Percentiles rank a stretch among this genome's conserved stretches.
These are phyloP conservation scores for Trichophyton mentagrophytes DNA, from an alignment of 2,329 filamentous ascomycete genomes.

Conservation along the genomic window DNA sequence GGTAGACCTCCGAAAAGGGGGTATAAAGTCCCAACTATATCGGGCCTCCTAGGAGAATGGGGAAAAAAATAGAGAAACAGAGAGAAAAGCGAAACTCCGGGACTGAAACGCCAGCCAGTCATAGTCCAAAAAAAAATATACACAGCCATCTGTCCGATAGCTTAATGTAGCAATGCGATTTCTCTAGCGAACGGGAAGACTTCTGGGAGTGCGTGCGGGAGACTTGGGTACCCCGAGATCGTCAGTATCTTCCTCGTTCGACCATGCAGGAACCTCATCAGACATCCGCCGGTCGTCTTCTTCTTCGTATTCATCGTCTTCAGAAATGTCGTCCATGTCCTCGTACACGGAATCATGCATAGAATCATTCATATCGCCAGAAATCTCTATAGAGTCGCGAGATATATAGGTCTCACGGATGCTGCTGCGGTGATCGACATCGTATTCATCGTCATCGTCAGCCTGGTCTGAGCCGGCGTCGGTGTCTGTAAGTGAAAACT, in stretches of 20 bases:
- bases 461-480: conserved; percentile 32
- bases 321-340: conserved; percentile 15
- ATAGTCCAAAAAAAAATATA: neutral
- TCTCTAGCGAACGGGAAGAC: neutral
- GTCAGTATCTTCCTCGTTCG: conserved; percentile 23
- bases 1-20: neutral
- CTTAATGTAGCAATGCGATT: neutral
- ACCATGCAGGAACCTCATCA: neutral
- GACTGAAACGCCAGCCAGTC: neutral
- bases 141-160: neutral
- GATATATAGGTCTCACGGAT: conserved; percentile 44
- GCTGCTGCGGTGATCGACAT: conserved; percentile 29
- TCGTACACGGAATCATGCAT: conserved; percentile 17
- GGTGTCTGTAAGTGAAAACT: conserved; percentile 75
- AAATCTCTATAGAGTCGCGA: conserved; percentile 38
- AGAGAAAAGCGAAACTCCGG: neutral
- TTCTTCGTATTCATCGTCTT: conserved; percentile 27
- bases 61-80: neutral
- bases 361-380: conserved; percentile 33
- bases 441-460: conserved; percentile 37
- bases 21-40: neutral
- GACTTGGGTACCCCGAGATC: conserved; percentile 3
- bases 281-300: conserved; percentile 9
- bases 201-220: neutral
- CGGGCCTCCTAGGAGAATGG: neutral